These are phyloP conservation scores for Anisodus acutangulus DNA, from an alignment of 257 asterid species.

Conservation along the genomic window DNA sequence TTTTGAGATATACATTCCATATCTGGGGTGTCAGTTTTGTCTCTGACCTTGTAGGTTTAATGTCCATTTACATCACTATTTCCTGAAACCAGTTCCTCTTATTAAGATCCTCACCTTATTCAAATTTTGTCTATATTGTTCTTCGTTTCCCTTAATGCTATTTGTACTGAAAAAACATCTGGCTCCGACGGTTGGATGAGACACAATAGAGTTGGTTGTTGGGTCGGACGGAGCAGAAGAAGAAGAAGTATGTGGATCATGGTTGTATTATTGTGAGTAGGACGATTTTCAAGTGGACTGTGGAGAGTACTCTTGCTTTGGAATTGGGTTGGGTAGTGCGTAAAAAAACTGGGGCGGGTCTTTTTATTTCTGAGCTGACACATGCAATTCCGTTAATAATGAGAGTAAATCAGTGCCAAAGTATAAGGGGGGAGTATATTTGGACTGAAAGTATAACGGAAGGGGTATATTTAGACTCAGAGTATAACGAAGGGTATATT, in stretches of 20 bases:
- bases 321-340: no score
- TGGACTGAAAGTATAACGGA: no score
- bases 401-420: no score
- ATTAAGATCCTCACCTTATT: not conserved
- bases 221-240: conserved; percentile 95
- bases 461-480: no score
- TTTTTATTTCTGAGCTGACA: no score
- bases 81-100: not conserved
- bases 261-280: conserved; percentile 91
- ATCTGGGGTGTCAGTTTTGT: not conserved
- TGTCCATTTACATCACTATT: conserved; percentile 4
- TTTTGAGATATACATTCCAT: not conserved
- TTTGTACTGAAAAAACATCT: not conserved
- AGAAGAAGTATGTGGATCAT: conserved; percentile 90
- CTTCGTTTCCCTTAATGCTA: not conserved
- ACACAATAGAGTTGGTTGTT: conserved; percentile 98
- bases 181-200: conserved; percentile 49
- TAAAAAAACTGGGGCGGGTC: no score
- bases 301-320: conserved; percentile 62
- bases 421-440: no score
- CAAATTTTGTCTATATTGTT: not conserved
- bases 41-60: not conserved
- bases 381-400: no score
- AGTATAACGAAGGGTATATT: no score
- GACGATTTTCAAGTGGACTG: conserved; percentile 87